These are phyloP conservation scores for Syzygium malaccense DNA, from an alignment of 441 rosid species.

Conservation along the genomic window DNA sequence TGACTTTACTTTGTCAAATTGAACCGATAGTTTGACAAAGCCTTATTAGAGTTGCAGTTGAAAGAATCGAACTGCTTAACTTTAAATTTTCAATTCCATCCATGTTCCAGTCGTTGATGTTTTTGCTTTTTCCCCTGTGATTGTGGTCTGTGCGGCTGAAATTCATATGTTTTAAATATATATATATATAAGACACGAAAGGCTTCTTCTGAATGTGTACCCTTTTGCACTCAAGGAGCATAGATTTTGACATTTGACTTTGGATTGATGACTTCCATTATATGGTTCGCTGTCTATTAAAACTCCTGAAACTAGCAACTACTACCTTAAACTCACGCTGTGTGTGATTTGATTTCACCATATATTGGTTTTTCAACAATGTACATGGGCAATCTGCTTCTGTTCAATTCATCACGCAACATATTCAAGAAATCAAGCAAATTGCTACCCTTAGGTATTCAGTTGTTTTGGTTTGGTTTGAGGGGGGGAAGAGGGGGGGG, in stretches of 20 bases:
- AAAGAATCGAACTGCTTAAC: fast-evolving
- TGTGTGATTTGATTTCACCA: too few species aligned
- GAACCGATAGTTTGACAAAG: neutral
- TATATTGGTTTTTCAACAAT: neutral
- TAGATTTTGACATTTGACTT: too few species aligned
- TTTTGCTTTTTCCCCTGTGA: neutral
- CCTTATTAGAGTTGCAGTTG: neutral
- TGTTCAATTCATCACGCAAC: neutral
- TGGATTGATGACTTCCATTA: too few species aligned
- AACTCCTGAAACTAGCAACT: too few species aligned
- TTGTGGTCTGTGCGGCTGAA: neutral
- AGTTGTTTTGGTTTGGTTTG: too few species aligned
- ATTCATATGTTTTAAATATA: too few species aligned
- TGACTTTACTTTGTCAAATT: neutral
- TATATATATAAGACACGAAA: neutral
- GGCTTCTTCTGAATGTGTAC: neutral
- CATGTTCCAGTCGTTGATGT: fast-evolving
- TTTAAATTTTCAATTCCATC: neutral
- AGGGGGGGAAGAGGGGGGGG: too few species aligned
- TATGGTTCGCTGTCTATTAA: too few species aligned
- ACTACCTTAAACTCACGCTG: neutral
- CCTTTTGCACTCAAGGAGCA: neutral
- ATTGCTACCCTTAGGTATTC: neutral
- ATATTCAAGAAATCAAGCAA: too few species aligned
- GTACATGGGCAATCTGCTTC: neutral